Conservation (phyloP, 345 rosid species). For the Psidium guajava region DNA sequence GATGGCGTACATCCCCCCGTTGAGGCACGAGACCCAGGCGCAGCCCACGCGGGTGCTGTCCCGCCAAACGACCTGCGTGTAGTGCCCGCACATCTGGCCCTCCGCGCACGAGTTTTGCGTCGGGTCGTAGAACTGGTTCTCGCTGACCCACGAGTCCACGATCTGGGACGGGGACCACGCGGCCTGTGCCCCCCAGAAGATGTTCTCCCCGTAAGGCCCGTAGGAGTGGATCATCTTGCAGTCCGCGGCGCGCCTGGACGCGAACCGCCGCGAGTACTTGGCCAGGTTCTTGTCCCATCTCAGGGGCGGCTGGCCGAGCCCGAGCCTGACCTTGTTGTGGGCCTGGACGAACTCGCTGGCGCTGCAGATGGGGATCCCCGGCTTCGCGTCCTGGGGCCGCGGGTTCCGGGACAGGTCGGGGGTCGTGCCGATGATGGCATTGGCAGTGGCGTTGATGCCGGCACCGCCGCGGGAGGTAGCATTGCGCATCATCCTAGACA, state of each 20-base stretch:
- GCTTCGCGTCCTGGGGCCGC: not conserved
- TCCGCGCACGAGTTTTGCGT: constrained; percentile 2
- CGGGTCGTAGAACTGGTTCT: constrained; percentile 12
- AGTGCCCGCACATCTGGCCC: constrained; percentile 38
- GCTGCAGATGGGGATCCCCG: not conserved
- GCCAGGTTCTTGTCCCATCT: constrained; percentile 23
- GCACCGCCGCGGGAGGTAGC: not conserved
- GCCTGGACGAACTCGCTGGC: constrained; percentile 16
- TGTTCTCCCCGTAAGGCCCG: constrained; percentile 36
- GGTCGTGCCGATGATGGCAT: not conserved
- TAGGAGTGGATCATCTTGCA: constrained; percentile 32
- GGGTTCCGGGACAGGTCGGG: not conserved
- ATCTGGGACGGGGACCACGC: constrained; percentile 19
- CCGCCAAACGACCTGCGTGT: constrained; percentile 42
- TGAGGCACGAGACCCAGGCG: constrained; percentile 11
- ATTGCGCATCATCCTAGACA: not conserved
- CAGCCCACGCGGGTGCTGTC: constrained; percentile 26
- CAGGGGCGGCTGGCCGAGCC: constrained; percentile 17
- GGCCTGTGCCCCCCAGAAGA: constrained; percentile 25
- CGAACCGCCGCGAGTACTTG: constrained; percentile 12
- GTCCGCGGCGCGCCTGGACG: not conserved
- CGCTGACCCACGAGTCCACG: constrained; percentile 27
- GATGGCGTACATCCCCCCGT: constrained; percentile 11
- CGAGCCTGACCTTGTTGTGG: constrained; percentile 16
- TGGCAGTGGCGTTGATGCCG: not conserved